phyloP scores from a whole-genome alignment of 2,329 filamentous ascomycete genomes.

The Didymella pinodella region DNA sequence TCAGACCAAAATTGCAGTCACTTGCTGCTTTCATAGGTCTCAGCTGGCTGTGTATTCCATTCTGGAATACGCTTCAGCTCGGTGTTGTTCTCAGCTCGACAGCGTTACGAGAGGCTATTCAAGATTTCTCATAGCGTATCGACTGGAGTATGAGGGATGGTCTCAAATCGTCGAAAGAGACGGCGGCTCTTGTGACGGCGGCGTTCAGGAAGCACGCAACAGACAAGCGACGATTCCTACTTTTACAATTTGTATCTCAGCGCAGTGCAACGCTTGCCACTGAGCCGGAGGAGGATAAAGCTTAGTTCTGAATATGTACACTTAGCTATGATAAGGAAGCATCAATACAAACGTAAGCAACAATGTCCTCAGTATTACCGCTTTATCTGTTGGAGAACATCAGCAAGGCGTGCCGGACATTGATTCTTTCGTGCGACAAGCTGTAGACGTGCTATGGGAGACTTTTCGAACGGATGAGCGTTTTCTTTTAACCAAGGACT shows the following conservation, averaged over 20 bases:
- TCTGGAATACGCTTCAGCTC: not conserved
- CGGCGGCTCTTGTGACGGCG: slow-evolving; percentile 3
- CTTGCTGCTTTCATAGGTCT: not conserved
- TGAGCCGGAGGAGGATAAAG: not conserved
- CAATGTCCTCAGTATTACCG: not conserved
- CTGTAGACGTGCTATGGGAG: not conserved
- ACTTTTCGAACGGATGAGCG: not conserved
- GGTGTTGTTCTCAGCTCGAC: not conserved
- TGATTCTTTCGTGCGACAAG: not conserved
- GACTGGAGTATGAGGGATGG: not conserved
- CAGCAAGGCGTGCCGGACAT: not conserved
- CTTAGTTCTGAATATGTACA: not conserved
- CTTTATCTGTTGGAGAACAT: not conserved
- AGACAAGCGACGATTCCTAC: not conserved
- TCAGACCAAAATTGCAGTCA: not conserved
- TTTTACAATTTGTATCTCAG: slow-evolving; percentile 5
- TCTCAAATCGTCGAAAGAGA: slow-evolving; percentile 14
- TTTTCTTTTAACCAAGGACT: not conserved
- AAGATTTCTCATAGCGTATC: not conserved
- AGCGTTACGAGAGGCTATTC: not conserved
- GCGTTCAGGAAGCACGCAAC: not conserved
- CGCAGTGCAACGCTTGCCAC: not conserved
- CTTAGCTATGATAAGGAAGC: not conserved
- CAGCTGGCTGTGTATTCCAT: not conserved
- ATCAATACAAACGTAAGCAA: not conserved